These are phyloP conservation scores for Beauveria australis DNA, from an alignment of 2,329 filamentous ascomycete species.

Conservation along the genomic window DNA sequence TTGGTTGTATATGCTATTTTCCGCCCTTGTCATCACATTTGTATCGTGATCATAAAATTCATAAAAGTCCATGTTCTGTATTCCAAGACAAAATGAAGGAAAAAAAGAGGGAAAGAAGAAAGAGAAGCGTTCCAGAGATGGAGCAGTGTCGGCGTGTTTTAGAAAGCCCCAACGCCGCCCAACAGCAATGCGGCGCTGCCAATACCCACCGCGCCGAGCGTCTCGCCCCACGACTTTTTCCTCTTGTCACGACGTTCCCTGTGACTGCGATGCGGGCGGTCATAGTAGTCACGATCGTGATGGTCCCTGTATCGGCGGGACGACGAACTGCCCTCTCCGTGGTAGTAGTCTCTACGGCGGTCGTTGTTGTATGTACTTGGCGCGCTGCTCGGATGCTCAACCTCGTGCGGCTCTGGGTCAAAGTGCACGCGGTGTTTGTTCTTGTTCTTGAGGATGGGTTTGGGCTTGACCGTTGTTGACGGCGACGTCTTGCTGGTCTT, in stretches of 20 bases:
- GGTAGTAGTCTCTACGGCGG: constrained; percentile 18
- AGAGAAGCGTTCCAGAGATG: not conserved
- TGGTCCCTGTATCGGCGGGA: constrained; percentile 17
- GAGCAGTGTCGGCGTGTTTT: not conserved
- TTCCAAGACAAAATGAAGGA: not conserved
- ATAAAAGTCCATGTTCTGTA: not conserved
- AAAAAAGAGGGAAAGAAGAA: not conserved
- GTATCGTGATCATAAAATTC: not conserved
- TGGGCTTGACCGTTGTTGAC: constrained; percentile 34
- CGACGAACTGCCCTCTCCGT: constrained; percentile 18
- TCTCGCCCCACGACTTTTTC: constrained; percentile 43
- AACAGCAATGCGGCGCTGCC: constrained; percentile 53
- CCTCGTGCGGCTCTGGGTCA: constrained; percentile 38
- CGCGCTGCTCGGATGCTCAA: constrained; percentile 25
- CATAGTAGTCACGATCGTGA: constrained; percentile 13
- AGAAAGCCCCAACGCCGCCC: constrained; percentile 34
- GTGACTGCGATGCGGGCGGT: constrained; percentile 24
- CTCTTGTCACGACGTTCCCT: constrained; percentile 25
- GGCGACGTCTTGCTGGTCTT: constrained; percentile 26
- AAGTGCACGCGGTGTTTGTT: constrained; percentile 50
- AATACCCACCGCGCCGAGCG: constrained; percentile 49
- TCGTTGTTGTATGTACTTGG: constrained; percentile 24
- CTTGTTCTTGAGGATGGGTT: constrained; percentile 54
- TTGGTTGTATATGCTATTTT: not conserved
- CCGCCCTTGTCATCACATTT: not conserved